Evolutionary conservation across 2,329 filamentous ascomycete species (phyloP), one percentile per base, ranked within the genome.

Genomic region (Ceratocystis lukuohia): DNA sequence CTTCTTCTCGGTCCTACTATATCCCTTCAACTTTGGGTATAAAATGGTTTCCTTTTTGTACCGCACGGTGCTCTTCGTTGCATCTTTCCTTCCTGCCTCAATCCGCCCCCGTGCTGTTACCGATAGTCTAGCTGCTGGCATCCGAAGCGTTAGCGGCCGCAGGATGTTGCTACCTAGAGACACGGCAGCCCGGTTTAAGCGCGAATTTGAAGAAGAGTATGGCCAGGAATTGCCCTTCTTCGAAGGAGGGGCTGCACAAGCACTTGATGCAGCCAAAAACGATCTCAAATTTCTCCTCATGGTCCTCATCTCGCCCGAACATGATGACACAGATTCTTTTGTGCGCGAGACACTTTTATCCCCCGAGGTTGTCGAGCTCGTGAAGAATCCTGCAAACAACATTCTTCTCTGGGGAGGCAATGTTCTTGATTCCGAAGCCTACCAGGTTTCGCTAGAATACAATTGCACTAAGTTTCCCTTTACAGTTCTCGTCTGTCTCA

Each of bases 181-280:
- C 73, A 93, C 91, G 0, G 91, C 93, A 0, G 87, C 89, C 30
- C 82, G 94, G 41, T 96, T 97, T 74, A 88, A 90, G 72, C 84
- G 93, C 7, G 92, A 97, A 71, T 96, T 99, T 70, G 91, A 96
- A 72, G 94, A 99, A 76, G 90, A 96, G 71, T 94, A 96, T 72
- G 91, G 91, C 0, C 77, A 80, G 20, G 80, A 79, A 3, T 76
- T 97, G 3, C 86, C 88, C 0, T 96, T 95, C 74, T 86, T 88
- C 70, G 92, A 96, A 73, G 88, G 88, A 64, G 91, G 93, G 3
- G 94, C 97, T 73, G 92, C 95, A 4, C 89, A 96, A 76, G 91
- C 92, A 0, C 84, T 96, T 69, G 94, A 99, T 73, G 77, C 87
- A 46, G 91, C 93, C 5, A 96, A 97, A 78, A 87, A 86, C 70